Base-by-base conservation (phyloP, 164 flowering plant genomes). In the Stephania japonica region DNA sequence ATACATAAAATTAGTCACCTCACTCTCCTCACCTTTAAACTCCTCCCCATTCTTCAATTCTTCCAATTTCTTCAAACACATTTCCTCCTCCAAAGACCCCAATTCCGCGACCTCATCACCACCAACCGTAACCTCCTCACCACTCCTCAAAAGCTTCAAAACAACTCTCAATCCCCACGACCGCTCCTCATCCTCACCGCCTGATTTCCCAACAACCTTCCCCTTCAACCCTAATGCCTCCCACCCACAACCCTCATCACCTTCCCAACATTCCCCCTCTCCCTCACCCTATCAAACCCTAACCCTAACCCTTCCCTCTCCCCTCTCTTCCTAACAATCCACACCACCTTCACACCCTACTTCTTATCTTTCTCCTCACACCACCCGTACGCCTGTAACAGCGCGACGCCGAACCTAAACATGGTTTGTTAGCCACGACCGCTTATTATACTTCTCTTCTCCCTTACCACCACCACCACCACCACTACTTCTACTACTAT, bases 361-460 rank as follows among this genome's bases (percentile, higher is more conserved):
- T 83, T 24, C 98, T 97, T 71, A 93, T 81, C 6, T 92, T 71
- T 76, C 9, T 96, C 97, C 72, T 90, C 85, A 4, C 67, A 21
- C 98, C 98, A 93, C 1, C 98, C 98, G 70, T 90, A 91, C 18
- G 94, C 91, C 0, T 81, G 70, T 7, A 93, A 81, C 56, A 89
- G 71, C 0, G 97, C 97, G 0, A 86, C 86, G 1, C 86, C 98
- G 70, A 85, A 94, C 0, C 84, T 92, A 72, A 78, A 92, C 91
- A 68, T 91, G 90, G 79, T 85, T 89, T 44, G 70, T 78, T 61
- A 94, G 83, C 98, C 98, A 94, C 66, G 73, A 77, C 19, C 44
- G 38, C 38, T 32, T 32, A 32, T 0, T 50, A 42, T 6, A 42
- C 21, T 32, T 73, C 26, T 42, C 79, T 47, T 72, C 71, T 71